Evolutionary conservation across 2,329 filamentous ascomycete genomes (phyloP), one percentile per base, ranked within the genome.

Genomic region (Trichophyton benhamiae): DNA sequence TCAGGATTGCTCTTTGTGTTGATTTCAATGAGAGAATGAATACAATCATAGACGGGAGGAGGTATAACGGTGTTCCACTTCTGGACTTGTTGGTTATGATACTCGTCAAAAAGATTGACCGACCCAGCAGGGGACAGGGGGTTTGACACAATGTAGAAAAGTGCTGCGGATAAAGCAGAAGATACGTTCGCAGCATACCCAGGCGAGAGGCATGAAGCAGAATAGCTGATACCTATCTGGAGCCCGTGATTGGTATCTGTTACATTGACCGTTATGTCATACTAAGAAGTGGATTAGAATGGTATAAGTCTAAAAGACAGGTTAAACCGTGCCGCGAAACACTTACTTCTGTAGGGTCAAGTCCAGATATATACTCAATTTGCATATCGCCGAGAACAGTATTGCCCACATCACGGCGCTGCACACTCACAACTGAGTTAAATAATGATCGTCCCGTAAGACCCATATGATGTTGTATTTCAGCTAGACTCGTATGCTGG

Each of bases 381-480:
- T 17, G 13, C n/a, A 58, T 4, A n/a, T 17, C 20, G 6, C 15
- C 44, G n/a, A 20, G 36, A 15, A 20, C 55, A 9, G 11, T 3
- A 42, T 20, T 13, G 6, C 8, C 3, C 8, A 42, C 25, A 42
- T 17, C 13, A 22, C 55, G 38, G 38, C 38, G 38, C 38, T 41
- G 38, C 7, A 27, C 25, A 22, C 33, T 46, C 13, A 46, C 17
- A 25, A 53, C 42, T 9, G 77, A 78, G 60, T 79, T 78, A 67
- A 79, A 78, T 7, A 80, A 66, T 9, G 71, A 70, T 0, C 65
- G 65, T 8, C 72, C 71, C 0, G 72, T 68, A 2, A 74, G 62
- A 49, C 71, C 70, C 25, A 79, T 62, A 3, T 69, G 70, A 61
- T 79, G 77, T 61, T 78, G 75, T n/a, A 79, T 74, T 60, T 79